phyloP scores from a whole-genome alignment of 257 asterid genomes.

The Avicennia marina region DNA sequence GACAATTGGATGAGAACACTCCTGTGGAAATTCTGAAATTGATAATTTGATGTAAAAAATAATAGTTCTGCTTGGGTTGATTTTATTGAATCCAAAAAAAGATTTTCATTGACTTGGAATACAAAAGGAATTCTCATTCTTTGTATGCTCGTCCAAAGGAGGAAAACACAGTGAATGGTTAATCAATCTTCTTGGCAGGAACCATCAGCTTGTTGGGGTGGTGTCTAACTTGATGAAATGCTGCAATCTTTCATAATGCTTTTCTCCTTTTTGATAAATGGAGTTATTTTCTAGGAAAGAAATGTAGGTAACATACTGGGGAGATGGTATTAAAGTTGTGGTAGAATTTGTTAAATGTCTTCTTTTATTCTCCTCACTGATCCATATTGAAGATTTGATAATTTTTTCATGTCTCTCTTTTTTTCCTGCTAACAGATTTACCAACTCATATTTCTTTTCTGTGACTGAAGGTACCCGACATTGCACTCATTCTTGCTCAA shows the following conservation, averaged over 20 bases:
- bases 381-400: slow-evolving; percentile 2
- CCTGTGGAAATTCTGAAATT: neutral
- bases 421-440: slow-evolving; percentile 2
- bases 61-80: neutral
- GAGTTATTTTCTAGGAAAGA: too few species aligned
- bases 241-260: neutral
- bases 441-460: neutral
- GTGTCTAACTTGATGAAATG: neutral
- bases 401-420: slow-evolving; percentile 1
- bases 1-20: neutral
- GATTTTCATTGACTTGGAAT: neutral
- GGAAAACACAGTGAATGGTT: slow-evolving; percentile 11
- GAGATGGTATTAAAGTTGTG: neutral
- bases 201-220: slow-evolving; percentile 9
- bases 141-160: slow-evolving; percentile 11
- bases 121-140: neutral
- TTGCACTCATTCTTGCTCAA: slow-evolving; percentile 72
- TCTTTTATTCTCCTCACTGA: neutral
- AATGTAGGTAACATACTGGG: neutral
- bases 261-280: too few species aligned
- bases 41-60: too few species aligned
- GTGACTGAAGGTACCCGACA: slow-evolving; percentile 70
- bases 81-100: slow-evolving; percentile 6
- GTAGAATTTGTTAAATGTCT: neutral
- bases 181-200: neutral